Conservation (phyloP, 495 filamentous ascomycete genomes). For the Jackrogersella multiformis region DNA sequence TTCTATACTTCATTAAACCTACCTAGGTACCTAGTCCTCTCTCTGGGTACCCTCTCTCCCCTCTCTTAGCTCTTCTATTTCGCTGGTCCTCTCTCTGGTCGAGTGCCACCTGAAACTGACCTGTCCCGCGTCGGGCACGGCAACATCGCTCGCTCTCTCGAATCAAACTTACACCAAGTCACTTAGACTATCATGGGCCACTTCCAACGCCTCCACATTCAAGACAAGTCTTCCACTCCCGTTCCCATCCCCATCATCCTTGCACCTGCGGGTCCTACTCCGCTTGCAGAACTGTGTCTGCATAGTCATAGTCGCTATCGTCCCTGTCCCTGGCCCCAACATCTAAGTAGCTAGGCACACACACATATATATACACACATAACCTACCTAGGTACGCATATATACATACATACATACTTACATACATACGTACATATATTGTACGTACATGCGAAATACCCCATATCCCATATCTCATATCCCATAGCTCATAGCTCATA, state of each 20-base stretch:
- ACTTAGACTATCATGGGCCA: constrained; percentile 16
- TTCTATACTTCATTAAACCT: constrained; percentile 6
- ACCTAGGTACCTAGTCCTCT: too few species aligned
- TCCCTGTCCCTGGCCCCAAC: constrained; percentile 35
- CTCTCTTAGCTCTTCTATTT: not conserved
- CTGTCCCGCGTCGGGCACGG: constrained; percentile 26
- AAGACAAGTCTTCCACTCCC: constrained; percentile 14
- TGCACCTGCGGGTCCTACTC: constrained; percentile 39
- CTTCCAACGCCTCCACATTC: constrained; percentile 20
- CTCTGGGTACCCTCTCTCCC: not conserved
- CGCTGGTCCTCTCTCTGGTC: constrained; percentile 8
- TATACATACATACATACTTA: not conserved
- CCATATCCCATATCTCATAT: not conserved
- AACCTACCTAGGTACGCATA: constrained; percentile 2
- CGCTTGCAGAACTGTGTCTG: constrained; percentile 36
- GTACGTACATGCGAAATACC: constrained; percentile 4
- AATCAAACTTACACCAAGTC: constrained; percentile 39
- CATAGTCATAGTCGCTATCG: constrained; percentile 25
- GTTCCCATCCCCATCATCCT: constrained; percentile 31
- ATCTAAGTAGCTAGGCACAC: constrained; percentile 19
- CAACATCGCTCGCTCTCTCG: constrained; percentile 24
- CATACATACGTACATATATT: constrained; percentile 10
- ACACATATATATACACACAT: not conserved
- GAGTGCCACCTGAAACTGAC: constrained; percentile 35
- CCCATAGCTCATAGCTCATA: not conserved